phyloP scores from a whole-genome alignment of 306 rosid genomes.

The Glycine latifolia region DNA sequence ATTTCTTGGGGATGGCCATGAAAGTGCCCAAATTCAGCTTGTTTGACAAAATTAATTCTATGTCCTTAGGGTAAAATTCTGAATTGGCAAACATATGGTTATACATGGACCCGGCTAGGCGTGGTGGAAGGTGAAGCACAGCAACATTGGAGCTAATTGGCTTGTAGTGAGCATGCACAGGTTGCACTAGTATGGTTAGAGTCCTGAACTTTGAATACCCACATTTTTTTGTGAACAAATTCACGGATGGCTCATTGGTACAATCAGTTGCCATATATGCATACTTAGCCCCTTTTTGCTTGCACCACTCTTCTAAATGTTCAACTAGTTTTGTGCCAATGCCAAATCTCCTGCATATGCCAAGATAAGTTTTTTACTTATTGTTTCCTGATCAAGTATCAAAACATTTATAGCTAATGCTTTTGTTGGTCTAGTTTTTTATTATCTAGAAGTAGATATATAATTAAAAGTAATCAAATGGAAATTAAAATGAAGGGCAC shows the following conservation, averaged over 20 bases:
- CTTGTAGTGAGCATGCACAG: constrained; percentile 86
- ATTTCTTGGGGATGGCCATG: constrained; percentile 77
- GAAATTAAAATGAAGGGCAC: constrained; percentile 45
- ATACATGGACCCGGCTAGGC: constrained; percentile 57
- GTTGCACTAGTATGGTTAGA: constrained; percentile 78
- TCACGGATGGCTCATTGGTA: constrained; percentile 83
- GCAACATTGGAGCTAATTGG: constrained; percentile 53
- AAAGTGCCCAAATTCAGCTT: constrained; percentile 81
- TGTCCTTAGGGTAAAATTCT: constrained; percentile 81
- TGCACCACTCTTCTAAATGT: constrained; percentile 87
- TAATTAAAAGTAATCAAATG: constrained; percentile 33
- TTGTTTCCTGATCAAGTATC: constrained; percentile 36
- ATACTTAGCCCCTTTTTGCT: constrained; percentile 72
- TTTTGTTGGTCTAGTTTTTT: not conserved
- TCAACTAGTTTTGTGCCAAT: constrained; percentile 77
- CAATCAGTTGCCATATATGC: constrained; percentile 93
- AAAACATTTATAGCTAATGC: constrained; percentile 26
- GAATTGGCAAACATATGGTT: constrained; percentile 60
- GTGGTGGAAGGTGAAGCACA: constrained; percentile 56
- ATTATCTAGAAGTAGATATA: not conserved
- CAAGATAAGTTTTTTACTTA: constrained; percentile 40
- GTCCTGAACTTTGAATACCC: constrained; percentile 79
- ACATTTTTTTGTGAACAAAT: constrained; percentile 77
- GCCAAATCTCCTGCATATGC: constrained; percentile 79
- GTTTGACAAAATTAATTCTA: constrained; percentile 66